A percentile compares a stretch with the other conserved stretches of the same genome.
Conservation (phyloP, 441 rosid species). For the Metrosideros polymorpha region DNA sequence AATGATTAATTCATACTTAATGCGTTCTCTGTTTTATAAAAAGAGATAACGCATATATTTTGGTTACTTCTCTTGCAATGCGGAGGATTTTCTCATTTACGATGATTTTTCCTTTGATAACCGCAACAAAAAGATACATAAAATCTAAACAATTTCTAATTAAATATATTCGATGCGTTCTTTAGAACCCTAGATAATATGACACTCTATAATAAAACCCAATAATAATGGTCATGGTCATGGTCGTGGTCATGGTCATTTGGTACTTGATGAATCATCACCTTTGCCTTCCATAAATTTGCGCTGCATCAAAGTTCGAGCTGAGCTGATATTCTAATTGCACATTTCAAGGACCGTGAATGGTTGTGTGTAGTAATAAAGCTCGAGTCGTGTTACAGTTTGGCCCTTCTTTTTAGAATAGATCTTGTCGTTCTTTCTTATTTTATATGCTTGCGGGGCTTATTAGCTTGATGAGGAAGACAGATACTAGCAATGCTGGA, state of each 20-base stretch:
- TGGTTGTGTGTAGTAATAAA: background rate
- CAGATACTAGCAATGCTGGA: background rate
- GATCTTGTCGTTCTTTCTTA: background rate
- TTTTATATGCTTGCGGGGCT: background rate
- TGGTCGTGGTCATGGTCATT: no score
- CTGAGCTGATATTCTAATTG: background rate
- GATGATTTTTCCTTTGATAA: background rate
- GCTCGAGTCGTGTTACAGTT: background rate
- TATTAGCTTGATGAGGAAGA: background rate
- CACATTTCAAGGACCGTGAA: background rate
- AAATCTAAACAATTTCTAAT: background rate
- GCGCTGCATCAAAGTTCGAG: background rate
- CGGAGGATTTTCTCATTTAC: background rate
- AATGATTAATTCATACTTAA: background rate
- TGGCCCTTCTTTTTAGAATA: background rate
- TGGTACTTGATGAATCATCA: background rate
- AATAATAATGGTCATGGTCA: background rate
- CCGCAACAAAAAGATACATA: background rate
- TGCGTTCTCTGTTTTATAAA: background rate
- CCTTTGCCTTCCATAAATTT: background rate
- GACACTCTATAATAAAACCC: background rate
- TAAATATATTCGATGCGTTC: background rate
- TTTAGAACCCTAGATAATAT: background rate
- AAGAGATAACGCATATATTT: background rate
- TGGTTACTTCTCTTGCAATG: background rate